Conservation (phyloP, 805 yeast genomes). For the Candida lessepsii region DNA sequence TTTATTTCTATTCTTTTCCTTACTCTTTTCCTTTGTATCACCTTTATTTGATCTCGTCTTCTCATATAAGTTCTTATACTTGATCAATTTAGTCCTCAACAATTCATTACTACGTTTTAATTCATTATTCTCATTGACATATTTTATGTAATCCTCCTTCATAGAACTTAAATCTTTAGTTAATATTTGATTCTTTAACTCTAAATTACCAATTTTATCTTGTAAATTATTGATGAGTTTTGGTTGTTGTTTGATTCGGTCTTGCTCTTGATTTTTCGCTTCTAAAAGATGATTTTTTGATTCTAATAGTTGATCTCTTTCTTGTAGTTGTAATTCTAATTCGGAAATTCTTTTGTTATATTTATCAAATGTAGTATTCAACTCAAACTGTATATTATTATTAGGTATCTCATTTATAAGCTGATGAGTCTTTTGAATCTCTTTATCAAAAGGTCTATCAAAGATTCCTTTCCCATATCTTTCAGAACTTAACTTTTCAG, state of each 20-base stretch:
- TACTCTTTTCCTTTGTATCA: background rate
- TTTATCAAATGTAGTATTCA: constrained; percentile 28
- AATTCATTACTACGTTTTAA: constrained; percentile 28
- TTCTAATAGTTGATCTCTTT: constrained; percentile 4
- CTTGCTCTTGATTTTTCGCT: background rate
- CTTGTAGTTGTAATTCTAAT: constrained; percentile 6
- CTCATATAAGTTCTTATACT: constrained; percentile 34
- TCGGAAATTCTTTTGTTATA: constrained; percentile 11
- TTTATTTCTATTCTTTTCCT: background rate
- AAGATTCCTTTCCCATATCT: too few species aligned
- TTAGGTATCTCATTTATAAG: constrained; percentile 28
- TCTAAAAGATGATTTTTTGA: constrained; percentile 3
- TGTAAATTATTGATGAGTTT: constrained; percentile 15
- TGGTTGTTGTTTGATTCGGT: background rate
- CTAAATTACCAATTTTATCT: constrained; percentile 15
- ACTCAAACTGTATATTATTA: constrained; percentile 19
- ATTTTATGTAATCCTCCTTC: constrained; percentile 15
- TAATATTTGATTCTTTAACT: constrained; percentile 11
- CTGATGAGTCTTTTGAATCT: constrained; percentile 29
- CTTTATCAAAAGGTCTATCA: constrained; percentile 1
- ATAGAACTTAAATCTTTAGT: constrained; percentile 13
- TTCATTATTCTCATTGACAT: constrained; percentile 20
- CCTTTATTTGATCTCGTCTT: constrained; percentile 8
- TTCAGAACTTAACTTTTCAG: too few species aligned
- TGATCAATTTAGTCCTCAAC: constrained; percentile 32